Base-by-base conservation (phyloP, 208 protist genomes). In the Wallacemonas rigidus region DNA sequence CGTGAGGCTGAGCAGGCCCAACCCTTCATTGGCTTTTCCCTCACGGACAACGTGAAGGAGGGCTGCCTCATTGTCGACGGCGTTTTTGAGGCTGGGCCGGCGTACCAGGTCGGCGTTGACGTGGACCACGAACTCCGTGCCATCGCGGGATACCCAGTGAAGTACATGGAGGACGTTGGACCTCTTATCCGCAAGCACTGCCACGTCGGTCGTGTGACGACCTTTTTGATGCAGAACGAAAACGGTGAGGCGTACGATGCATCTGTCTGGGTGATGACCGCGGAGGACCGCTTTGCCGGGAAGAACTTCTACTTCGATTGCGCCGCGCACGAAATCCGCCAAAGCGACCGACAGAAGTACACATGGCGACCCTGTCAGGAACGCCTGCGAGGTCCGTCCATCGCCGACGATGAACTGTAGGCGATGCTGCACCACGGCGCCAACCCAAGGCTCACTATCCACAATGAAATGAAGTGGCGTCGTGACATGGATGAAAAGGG, bases 1-100 rank as follows among this genome's bases (percentile, higher is more conserved):
- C 39, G 48, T 0, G 11, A 55, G 2, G 44, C 36, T 4, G 60
- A 56, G 6, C 43, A 64, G 3, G 65, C 71, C 48, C 65, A 45
- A 3, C 69, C 75, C 41, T 77, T 81, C 43, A 48, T 81, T 56
- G 76, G 71, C 41, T 73, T 81, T 44, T 77, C 76, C 2, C 56
- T 81, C 5, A 60, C 45, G 15, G 65, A 81, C n/a, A 69, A 77
- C 39, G 65, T 74, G 38, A 35, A 40, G 44, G 67, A 73, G 9
- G 72, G 67, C 55, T 41, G 15, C 3, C 64, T 81, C 35, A 38
- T 76, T 38, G 76, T 81, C 5, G 71, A 77, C 39, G 71, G 71
- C 58, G 36, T 77, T 44, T 81, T 71, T 48, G 55, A 55, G 17
- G 51, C 62, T 9, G 71, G 71, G 2, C 71, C 71, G n/a, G 76